Percentiles rank a stretch among this genome's conserved stretches.
These are phyloP conservation scores for Nakazawaea laoshanensis DNA, from an alignment of 805 yeast genomes.

Conservation along the genomic window DNA sequence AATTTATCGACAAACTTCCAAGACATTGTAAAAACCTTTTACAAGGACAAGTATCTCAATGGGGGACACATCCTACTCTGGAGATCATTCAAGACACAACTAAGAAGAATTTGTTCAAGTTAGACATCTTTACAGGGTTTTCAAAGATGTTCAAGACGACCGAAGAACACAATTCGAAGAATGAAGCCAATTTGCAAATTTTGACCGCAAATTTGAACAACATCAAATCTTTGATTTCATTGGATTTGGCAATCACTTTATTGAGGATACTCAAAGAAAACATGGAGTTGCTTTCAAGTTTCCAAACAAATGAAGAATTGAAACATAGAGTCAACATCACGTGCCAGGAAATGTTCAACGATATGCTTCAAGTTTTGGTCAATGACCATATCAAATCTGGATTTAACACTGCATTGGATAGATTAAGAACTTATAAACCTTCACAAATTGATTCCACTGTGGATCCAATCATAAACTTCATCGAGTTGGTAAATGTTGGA, in stretches of 20 bases:
- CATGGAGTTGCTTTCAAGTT: conserved; percentile 48
- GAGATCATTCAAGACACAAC: conserved; percentile 9
- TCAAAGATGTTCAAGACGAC: conserved; percentile 45
- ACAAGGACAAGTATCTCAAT: conserved; percentile 26
- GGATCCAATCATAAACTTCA: conserved; percentile 82
- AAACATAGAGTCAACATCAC: conserved; percentile 22
- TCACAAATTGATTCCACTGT: conserved; percentile 31
- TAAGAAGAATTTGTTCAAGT: conserved; percentile 19
- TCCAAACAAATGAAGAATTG: conserved; percentile 27
- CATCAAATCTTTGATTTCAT: conserved; percentile 67
- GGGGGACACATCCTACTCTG: conserved; percentile 21
- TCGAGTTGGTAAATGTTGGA: conserved; percentile 87
- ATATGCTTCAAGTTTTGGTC: conserved; percentile 54
- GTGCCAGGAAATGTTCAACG: conserved; percentile 58
- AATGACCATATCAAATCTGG: conserved; percentile 76
- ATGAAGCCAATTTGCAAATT: conserved; percentile 76
- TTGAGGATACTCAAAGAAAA: conserved; percentile 61
- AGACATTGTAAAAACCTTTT: conserved; percentile 22
- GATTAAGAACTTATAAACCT: conserved; percentile 69
- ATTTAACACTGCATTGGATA: conserved; percentile 68
- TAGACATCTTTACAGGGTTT: conserved; percentile 55
- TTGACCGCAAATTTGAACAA: conserved; percentile 68
- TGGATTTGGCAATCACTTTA: conserved; percentile 68
- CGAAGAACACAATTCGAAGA: conserved; percentile 34
- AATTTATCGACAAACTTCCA: conserved; percentile 24